Evolutionary conservation across 2,329 filamentous ascomycete genomes (phyloP).

Genomic region (Chrysosporium keratinophilum): DNA sequence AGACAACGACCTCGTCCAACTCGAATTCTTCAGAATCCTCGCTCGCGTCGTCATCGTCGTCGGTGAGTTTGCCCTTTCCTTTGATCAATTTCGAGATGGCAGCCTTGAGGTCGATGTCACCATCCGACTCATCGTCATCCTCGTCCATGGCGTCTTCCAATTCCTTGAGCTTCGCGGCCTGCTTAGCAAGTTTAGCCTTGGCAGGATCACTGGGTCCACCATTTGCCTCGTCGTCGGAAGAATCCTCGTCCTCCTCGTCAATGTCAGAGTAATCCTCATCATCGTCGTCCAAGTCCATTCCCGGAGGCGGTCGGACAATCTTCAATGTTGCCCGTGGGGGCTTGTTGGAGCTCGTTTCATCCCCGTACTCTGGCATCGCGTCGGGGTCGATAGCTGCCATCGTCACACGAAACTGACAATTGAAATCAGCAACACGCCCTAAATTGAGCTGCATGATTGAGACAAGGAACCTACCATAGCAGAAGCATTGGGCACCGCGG

Average conservation of each 20-base stretch:
- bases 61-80: constrained; percentile 62
- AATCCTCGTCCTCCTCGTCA: constrained; percentile 40
- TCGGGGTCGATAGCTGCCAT: constrained; percentile 97
- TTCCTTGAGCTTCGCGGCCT: constrained; percentile 65
- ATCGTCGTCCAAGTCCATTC: constrained; percentile 49
- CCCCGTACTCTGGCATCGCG: constrained; percentile 57
- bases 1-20: constrained; percentile 83
- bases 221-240: constrained; percentile 64
- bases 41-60: constrained; percentile 44
- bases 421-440: not conserved
- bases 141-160: constrained; percentile 58
- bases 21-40: constrained; percentile 50
- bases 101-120: constrained; percentile 45
- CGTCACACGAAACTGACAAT: constrained; percentile 75
- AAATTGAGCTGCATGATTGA: not conserved
- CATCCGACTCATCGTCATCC: constrained; percentile 52
- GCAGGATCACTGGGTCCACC: constrained; percentile 83
- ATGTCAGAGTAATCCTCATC: constrained; percentile 53
- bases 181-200: constrained; percentile 79
- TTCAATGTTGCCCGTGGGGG: constrained; percentile 77
- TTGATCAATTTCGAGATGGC: constrained; percentile 47
- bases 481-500: constrained; percentile 66
- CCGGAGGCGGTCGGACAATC: constrained; percentile 63
- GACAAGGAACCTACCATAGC: constrained; percentile 58
- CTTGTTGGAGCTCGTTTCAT: constrained; percentile 50